phyloP scores from a whole-genome alignment of 1,284 basidiomycete genomes.

The Inonotus hispidus region DNA sequence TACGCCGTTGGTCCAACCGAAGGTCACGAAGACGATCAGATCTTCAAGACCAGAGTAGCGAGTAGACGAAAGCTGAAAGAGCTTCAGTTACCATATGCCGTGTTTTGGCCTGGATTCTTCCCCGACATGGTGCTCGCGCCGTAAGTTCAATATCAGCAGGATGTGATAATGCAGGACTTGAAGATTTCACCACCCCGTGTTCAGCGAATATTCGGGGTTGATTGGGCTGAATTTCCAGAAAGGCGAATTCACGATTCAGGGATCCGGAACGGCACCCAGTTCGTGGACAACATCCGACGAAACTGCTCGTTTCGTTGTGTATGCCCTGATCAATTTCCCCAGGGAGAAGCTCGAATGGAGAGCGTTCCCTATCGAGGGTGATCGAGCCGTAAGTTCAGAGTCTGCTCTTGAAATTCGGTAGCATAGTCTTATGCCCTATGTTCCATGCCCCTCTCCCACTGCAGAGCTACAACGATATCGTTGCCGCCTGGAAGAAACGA shows the following conservation, averaged over 20 bases:
- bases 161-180: background rate
- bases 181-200: background rate
- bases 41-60: conserved; percentile 9
- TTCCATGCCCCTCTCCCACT: background rate
- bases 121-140: conserved; percentile 18
- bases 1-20: conserved; percentile 28
- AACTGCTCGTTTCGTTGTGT: conserved; percentile 31
- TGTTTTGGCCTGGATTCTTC: conserved; percentile 29
- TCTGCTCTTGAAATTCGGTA: background rate
- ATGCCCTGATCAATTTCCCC: conserved; percentile 31
- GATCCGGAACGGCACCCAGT: conserved; percentile 28
- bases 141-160: background rate
- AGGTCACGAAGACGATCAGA: conserved; percentile 20
- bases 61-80: conserved; percentile 27
- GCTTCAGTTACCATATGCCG: conserved; percentile 28
- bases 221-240: conserved; percentile 21
- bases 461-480: conserved; percentile 1
- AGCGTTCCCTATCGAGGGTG: conserved; percentile 34
- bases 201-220: conserved; percentile 21
- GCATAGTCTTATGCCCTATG: background rate
- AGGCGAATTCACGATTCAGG: conserved; percentile 31
- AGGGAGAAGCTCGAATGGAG: conserved; percentile 26
- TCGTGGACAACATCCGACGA: conserved; percentile 32
- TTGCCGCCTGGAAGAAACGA: background rate
- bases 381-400: conserved; percentile 23